Base-by-base conservation (phyloP, 768 basidiomycete species). In the Daedaleopsis sinensis region DNA sequence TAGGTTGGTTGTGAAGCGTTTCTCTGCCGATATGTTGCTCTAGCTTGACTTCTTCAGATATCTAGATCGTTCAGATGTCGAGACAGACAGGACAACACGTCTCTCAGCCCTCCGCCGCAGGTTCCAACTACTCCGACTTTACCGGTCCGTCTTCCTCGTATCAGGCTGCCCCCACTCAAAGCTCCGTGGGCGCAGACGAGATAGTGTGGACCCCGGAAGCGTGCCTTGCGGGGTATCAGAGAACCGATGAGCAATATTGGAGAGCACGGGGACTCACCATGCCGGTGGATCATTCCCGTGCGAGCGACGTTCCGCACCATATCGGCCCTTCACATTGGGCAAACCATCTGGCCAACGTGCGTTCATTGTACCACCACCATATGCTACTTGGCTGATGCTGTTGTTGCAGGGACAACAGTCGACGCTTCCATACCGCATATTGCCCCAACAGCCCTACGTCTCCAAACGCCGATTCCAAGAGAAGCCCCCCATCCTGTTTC, bases 211-310 rank as follows among this genome's bases (percentile, higher is more conserved):
- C 54, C 1, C 18, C 54, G 1, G 59, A 61, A 13, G 59, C 18
- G 6, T 56, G 48, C 35, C 47, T 61, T 1, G 18, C 21, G 8
- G 49, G 24, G 1, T 61, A 50, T 23, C 53, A 61, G 32, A 38
- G 27, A 1, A 38, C 54, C 13, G 55, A 56, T 39, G 55, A 61
- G 27, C 59, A 52, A 24, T 56, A 61, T 49, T 61, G 59, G 59
- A 19, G 9, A 1, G 49, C 51, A 2, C 11, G 18, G 18, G 18
- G 18, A 27, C 48, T 50, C n/a, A 27, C 35, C 5, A 38, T 61
- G 27, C 36, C 54, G 18, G 55, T 56, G 53, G 16, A 47, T 1
- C 49, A 61, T 24, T 56, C 48, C 11, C 16, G 47, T 18, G n/a
- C 47, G 43, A 16, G 16, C 43, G 15, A 5, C 10, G 4, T 16